These are phyloP conservation scores for Talinum fruticosum DNA, from an alignment of 148 eudicot genomes.

Conservation along the genomic window DNA sequence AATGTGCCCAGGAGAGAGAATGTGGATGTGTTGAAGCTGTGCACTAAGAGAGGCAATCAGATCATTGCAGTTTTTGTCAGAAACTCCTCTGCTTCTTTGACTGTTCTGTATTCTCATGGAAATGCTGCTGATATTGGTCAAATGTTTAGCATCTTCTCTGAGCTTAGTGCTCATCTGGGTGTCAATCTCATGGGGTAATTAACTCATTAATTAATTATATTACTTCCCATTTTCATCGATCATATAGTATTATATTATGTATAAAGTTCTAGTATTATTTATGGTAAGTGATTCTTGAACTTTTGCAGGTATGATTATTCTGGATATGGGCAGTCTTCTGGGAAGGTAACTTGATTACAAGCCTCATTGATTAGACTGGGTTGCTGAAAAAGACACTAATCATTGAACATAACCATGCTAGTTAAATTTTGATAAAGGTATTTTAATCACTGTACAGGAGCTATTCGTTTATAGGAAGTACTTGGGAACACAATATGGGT, in stretches of 20 bases:
- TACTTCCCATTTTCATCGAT: too few species aligned
- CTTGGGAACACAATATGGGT: too few species aligned
- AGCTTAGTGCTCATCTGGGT: constrained; percentile 39
- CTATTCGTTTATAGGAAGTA: too few species aligned
- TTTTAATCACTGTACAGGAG: too few species aligned
- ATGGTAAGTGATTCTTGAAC: neutral
- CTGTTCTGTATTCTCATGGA: constrained; percentile 43
- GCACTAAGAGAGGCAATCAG: constrained; percentile 30
- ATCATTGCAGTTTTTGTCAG: constrained; percentile 34
- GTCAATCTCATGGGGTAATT: constrained; percentile 50
- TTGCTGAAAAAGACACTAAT: too few species aligned
- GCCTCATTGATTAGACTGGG: neutral
- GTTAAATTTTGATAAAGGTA: too few species aligned
- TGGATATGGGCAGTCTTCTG: constrained; percentile 44
- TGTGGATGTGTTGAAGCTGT: constrained; percentile 32
- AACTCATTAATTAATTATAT: too few species aligned
- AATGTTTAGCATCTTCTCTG: constrained; percentile 24
- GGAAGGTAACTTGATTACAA: constrained; percentile 28
- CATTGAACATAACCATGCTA: too few species aligned
- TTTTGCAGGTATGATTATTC: constrained; percentile 42
- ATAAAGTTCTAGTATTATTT: too few species aligned
- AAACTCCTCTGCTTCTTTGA: constrained; percentile 30
- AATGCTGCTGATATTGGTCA: constrained; percentile 47
- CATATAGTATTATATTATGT: too few species aligned
- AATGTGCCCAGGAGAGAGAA: constrained; percentile 22